A percentile compares a stretch with the other conserved stretches of the same genome.
Evolutionary conservation across 2,329 filamentous ascomycete species (phyloP).

Genomic region (Plenodomus tracheiphilus): DNA sequence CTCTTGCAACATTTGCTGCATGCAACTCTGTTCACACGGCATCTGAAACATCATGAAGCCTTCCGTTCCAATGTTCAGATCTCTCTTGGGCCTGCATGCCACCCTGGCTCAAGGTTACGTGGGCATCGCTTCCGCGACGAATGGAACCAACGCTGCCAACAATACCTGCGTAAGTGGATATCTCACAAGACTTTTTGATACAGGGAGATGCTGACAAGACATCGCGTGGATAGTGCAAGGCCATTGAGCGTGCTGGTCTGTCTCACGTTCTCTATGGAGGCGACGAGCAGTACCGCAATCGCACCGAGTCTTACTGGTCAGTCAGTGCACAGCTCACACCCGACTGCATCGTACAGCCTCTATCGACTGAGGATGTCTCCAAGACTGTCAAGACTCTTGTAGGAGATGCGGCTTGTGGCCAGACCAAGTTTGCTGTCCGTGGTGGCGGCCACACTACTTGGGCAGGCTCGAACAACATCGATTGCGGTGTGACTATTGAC

Average conservation of each 20-base stretch:
- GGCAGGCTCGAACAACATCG: conserved; percentile 35
- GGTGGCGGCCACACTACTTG: conserved; percentile 32
- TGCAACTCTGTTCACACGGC: not conserved
- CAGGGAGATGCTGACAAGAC: conserved; percentile 7
- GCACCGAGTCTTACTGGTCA: conserved; percentile 29
- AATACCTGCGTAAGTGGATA: conserved; percentile 9
- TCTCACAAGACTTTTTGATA: not conserved
- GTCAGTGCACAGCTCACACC: conserved; percentile 31
- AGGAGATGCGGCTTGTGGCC: not conserved
- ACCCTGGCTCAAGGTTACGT: not conserved
- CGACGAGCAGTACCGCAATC: conserved; percentile 16
- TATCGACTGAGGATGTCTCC: conserved; percentile 30
- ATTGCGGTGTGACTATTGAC: conserved; percentile 33
- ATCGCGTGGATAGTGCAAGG: conserved; percentile 15
- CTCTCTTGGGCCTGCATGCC: conserved; percentile 4
- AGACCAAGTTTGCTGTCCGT: conserved; percentile 28
- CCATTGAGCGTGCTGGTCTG: conserved; percentile 19
- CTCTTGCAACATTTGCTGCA: not conserved
- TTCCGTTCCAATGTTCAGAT: conserved; percentile 4
- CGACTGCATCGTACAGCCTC: conserved; percentile 36
- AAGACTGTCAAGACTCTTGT: conserved; percentile 16
- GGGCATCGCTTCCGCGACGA: not conserved
- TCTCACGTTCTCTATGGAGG: conserved; percentile 15
- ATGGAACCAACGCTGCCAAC: not conserved
- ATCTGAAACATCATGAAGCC: conserved; percentile 9